Evolutionary conservation across 305 asterid species (phyloP), one percentile per base, ranked within the genome.

Genomic region (Stenogyne calaminthoides): DNA sequence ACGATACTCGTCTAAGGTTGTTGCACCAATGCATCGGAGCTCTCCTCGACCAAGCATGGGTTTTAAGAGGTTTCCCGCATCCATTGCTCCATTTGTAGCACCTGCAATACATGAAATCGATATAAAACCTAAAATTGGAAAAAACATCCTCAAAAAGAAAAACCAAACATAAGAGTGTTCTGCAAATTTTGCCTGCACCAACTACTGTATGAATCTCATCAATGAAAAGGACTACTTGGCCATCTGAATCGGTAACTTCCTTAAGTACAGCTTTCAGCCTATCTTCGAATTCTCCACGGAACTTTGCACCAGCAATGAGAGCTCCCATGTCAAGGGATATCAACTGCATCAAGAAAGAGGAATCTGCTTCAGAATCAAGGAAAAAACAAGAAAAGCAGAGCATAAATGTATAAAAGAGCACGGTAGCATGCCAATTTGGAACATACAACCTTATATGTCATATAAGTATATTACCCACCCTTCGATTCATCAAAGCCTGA

Each of bases 1-100:
- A 58, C 96, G 92, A 61, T 88, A 92, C 81, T 95, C 99, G 59
- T 95, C 93, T 81, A 93, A 83, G 49, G 99, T 95, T 54, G 98
- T 92, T 37, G 99, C 97, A 73, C 98, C 97, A 63, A 95, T 95
- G 85, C 97, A 92, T 64, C 99, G 87, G 11, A 95, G 87, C 82
- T 95, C 98, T 47, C 98, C 99, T 58, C 98, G 95, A 68, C 99
- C 99, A 77, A 95, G 97, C 99, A 92, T 92, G 56, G 99, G 99
- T 79, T 92, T 95, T 70, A 91, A 84, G 40, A 95, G 88, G 84
- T 95, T 95, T 64, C 97, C 99, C 72, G 99, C 99, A 87, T 92
- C 99, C 96, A 92, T 80, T 51, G 97, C 97, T 74, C 99, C 98
- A 82, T 77, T 87, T 15, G 89, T 83, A 63, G 98, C 99, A 80